phyloP scores from a whole-genome alignment of 169 alveolate species.

The Plasmodium fragile region DNA sequence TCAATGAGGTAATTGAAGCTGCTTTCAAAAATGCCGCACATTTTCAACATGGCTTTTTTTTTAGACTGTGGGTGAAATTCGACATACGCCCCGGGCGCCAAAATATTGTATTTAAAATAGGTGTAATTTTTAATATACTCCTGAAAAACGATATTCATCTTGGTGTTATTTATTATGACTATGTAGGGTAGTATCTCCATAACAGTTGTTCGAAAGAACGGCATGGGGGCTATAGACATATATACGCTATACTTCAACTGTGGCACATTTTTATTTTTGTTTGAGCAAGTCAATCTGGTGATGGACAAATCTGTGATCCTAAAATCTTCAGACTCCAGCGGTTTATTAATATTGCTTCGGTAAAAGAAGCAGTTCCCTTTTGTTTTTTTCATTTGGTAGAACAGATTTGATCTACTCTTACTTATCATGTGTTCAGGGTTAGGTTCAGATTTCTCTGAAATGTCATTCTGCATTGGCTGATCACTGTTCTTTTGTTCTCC shows the following conservation, averaged over 20 bases:
- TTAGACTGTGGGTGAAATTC: conserved; percentile 89
- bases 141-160: conserved; percentile 64
- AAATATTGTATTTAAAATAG: conserved; percentile 68
- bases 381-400: conserved; percentile 10
- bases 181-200: conserved; percentile 87
- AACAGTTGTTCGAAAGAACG: conserved; percentile 88
- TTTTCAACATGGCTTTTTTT: conserved; percentile 80
- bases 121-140: conserved; percentile 24
- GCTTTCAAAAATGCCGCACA: conserved; percentile 82
- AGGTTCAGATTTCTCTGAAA: not conserved
- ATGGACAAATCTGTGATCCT: conserved; percentile 61
- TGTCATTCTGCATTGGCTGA: not conserved
- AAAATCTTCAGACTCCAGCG: conserved; percentile 67
- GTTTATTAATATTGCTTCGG: conserved; percentile 47
- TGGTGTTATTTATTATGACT: conserved; percentile 76
- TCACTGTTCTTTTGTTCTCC: not conserved
- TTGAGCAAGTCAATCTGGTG: conserved; percentile 58
- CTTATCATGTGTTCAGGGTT: not conserved
- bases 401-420: not conserved
- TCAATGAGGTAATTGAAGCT: conserved; percentile 20
- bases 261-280: conserved; percentile 80
- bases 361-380: conserved; percentile 33
- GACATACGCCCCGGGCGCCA: conserved; percentile 84
- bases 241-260: conserved; percentile 83
- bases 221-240: conserved; percentile 89